phyloP scores from a whole-genome alignment of 768 basidiomycete species.

The Leucocoprinus sp. region DNA sequence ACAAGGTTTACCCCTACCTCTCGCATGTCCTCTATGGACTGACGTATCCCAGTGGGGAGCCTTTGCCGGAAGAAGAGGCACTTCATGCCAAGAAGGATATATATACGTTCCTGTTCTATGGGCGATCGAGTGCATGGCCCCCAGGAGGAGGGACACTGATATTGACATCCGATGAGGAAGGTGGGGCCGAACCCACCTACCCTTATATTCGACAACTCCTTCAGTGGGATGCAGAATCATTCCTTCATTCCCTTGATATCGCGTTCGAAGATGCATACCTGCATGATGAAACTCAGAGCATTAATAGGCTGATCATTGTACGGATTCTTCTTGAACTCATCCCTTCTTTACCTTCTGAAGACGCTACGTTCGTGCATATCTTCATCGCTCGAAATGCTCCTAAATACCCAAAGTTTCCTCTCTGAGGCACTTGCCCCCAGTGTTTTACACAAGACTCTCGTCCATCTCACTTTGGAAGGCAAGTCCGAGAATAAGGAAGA shows the following conservation, averaged over 20 bases:
- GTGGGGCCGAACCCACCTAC: constrained; percentile 74
- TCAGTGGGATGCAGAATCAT: constrained; percentile 86
- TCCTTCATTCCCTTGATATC: constrained; percentile 88
- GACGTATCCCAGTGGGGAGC: constrained; percentile 78
- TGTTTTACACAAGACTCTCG: constrained; percentile 65
- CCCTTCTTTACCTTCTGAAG: constrained; percentile 48
- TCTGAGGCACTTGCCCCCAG: constrained; percentile 46
- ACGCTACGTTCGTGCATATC: constrained; percentile 83
- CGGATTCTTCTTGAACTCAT: constrained; percentile 79
- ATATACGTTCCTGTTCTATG: constrained; percentile 80
- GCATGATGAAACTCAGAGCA: constrained; percentile 59
- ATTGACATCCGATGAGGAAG: constrained; percentile 68
- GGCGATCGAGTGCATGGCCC: constrained; percentile 75
- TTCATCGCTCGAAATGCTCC: constrained; percentile 96
- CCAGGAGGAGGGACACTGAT: constrained; percentile 63
- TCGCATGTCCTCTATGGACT: constrained; percentile 74
- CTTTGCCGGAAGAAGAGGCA: constrained; percentile 57
- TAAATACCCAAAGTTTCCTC: constrained; percentile 89
- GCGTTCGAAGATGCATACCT: constrained; percentile 92
- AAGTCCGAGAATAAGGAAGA: constrained; percentile 83
- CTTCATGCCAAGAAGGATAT: constrained; percentile 61
- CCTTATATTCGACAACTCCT: constrained; percentile 83
- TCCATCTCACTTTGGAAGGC: constrained; percentile 65
- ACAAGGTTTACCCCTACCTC: constrained; percentile 89
- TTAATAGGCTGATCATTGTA: constrained; percentile 75